Percentiles rank a stretch among this genome's conserved stretches.
Evolutionary conservation across 257 asterid species (phyloP).

Genomic region (Anisodus acutangulus): DNA sequence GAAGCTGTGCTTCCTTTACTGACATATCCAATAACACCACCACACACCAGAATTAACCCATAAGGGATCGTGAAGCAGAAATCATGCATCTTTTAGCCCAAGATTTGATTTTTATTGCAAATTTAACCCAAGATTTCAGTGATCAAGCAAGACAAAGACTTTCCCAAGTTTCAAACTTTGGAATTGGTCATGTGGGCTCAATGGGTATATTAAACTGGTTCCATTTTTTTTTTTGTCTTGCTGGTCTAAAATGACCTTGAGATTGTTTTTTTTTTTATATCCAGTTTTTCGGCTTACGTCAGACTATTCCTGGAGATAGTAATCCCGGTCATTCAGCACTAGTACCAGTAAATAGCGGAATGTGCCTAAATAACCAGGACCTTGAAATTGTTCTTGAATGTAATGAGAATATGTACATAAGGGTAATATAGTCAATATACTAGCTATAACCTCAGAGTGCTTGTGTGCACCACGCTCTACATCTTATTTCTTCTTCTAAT

Average conservation of each 20-base stretch:
- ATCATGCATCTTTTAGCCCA: conserved; percentile 75
- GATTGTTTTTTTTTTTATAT: neutral
- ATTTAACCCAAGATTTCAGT: conserved; percentile 21
- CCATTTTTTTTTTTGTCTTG: neutral
- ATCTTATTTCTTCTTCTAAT: neutral
- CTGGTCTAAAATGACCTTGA: conserved; percentile 15
- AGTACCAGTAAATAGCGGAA: too few relatives aligned
- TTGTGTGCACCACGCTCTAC: neutral
- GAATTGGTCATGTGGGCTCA: neutral
- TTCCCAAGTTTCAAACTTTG: neutral
- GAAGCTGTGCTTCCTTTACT: conserved; percentile 86
- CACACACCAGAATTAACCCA: conserved; percentile 69
- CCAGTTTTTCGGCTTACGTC: too few relatives aligned
- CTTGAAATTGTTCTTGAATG: neutral
- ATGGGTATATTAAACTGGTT: neutral
- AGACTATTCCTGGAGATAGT: too few relatives aligned
- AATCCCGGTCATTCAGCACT: too few relatives aligned
- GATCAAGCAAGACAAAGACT: neutral
- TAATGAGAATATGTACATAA: neutral
- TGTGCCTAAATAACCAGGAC: neutral
- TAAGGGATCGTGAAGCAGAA: conserved; percentile 98
- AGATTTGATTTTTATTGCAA: conserved; percentile 25
- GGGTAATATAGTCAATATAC: neutral
- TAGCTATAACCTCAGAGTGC: neutral
- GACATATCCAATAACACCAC: conserved; percentile 84